phyloP scores from a whole-genome alignment of 768 basidiomycete genomes.

The Gelatoporia subvermispora region DNA sequence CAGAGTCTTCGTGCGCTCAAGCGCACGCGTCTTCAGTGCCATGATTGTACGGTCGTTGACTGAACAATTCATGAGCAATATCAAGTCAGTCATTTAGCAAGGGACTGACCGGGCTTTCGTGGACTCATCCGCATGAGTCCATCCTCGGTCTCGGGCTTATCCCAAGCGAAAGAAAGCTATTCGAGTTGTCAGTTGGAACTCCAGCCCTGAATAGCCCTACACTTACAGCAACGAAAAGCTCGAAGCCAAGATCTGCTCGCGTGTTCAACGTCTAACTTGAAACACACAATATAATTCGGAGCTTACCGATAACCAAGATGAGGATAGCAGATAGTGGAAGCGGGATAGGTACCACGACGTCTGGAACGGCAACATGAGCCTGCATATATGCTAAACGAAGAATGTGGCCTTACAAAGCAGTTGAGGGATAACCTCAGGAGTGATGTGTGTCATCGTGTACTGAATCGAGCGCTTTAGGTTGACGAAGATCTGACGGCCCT shows the following conservation, averaged over 20 bases:
- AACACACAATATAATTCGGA: neutral
- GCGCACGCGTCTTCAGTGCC: conserved; percentile 49
- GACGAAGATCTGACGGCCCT: conserved; percentile 65
- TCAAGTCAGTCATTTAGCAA: neutral
- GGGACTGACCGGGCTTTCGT: conserved; percentile 51
- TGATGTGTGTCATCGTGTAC: conserved; percentile 65
- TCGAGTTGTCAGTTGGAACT: no score
- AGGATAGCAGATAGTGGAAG: conserved; percentile 64
- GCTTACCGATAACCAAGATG: conserved; percentile 63
- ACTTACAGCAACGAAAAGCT: conserved; percentile 59
- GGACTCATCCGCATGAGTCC: conserved; percentile 65
- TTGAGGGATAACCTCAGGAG: conserved; percentile 67
- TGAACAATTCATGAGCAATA: conserved; percentile 13
- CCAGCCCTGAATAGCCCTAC: neutral
- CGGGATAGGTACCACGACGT: conserved; percentile 65
- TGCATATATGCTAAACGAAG: neutral
- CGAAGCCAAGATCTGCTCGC: conserved; percentile 60
- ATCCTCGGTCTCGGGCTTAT: conserved; percentile 59
- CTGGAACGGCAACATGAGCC: conserved; percentile 24
- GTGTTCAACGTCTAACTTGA: neutral
- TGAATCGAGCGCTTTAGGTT: conserved; percentile 71
- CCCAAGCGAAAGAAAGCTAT: conserved; percentile 70
- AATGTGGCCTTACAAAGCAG: conserved; percentile 56
- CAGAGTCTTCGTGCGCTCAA: conserved; percentile 51
- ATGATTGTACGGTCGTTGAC: conserved; percentile 54